phyloP scores from a whole-genome alignment of 495 filamentous ascomycete genomes.

The Penicillium odoratum region DNA sequence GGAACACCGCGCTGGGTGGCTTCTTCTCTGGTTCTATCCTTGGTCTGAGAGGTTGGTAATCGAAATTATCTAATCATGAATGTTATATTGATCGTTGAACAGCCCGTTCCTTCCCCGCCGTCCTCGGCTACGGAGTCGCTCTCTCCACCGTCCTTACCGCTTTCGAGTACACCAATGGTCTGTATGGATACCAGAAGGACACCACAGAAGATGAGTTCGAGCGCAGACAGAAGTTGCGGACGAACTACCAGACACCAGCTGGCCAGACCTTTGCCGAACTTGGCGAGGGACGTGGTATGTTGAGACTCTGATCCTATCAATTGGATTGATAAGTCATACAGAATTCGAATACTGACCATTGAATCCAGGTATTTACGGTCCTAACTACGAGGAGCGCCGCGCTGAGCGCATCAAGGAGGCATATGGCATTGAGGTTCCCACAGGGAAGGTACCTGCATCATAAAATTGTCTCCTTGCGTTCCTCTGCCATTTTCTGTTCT shows the following conservation, averaged over 20 bases:
- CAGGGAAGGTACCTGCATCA: constrained; percentile 41
- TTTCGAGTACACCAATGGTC: constrained; percentile 78
- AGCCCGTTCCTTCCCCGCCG: constrained; percentile 76
- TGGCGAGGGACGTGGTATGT: constrained; percentile 87
- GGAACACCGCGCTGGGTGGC: constrained; percentile 69
- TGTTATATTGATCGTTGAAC: constrained; percentile 4
- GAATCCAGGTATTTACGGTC: constrained; percentile 69
- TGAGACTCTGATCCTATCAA: constrained; percentile 1
- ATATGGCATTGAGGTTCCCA: constrained; percentile 82
- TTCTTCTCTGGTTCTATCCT: constrained; percentile 70
- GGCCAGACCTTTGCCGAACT: constrained; percentile 80
- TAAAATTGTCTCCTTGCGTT: constrained; percentile 24
- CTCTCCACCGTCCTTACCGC: constrained; percentile 63
- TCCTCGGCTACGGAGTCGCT: constrained; percentile 73
- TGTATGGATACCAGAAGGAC: constrained; percentile 59
- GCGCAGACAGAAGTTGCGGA: constrained; percentile 72
- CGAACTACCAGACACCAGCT: constrained; percentile 70
- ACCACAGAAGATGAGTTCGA: constrained; percentile 73
- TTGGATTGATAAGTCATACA: neutral
- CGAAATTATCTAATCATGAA: neutral
- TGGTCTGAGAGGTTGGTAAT: constrained; percentile 58
- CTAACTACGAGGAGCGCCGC: constrained; percentile 86
- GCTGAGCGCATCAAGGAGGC: constrained; percentile 80
- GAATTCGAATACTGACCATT: neutral
- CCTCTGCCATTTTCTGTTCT: constrained; percentile 22